Percentiles rank a stretch among this genome's conserved stretches.
Conservation (phyloP, 495 filamentous ascomycete genomes). For the Penicillium soppii region DNA sequence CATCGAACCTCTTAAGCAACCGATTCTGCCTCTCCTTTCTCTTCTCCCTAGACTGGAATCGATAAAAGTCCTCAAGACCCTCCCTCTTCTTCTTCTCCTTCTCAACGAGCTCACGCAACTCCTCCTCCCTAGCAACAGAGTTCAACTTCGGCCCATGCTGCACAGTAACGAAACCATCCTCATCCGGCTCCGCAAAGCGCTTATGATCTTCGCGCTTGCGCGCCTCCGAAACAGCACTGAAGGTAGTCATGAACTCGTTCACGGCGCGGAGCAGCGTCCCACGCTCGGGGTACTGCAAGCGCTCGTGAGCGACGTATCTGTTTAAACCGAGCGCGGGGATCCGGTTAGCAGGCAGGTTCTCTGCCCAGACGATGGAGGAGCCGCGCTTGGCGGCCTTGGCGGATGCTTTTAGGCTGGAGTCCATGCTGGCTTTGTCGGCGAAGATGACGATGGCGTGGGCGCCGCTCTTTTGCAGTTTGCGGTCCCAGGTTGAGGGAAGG, state of each 20-base stretch:
- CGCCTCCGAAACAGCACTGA: constrained; percentile 63
- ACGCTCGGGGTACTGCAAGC: constrained; percentile 66
- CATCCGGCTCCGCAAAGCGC: constrained; percentile 75
- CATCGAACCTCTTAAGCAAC: constrained; percentile 55
- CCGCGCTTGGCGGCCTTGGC: constrained; percentile 57
- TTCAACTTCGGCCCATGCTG: constrained; percentile 70
- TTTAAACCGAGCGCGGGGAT: constrained; percentile 56
- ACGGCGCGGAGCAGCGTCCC: constrained; percentile 63
- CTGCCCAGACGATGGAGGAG: constrained; percentile 57
- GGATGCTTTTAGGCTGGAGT: constrained; percentile 71
- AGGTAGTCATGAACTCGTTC: constrained; percentile 79
- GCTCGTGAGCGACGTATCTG: constrained; percentile 62
- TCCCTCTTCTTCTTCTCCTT: constrained; percentile 70
- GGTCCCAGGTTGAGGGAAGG: constrained; percentile 72
- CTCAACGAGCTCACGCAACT: constrained; percentile 68
- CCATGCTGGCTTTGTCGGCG: constrained; percentile 73
- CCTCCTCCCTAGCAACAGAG: constrained; percentile 69
- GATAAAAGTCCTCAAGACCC: constrained; percentile 79
- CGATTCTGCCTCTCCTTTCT: constrained; percentile 77
- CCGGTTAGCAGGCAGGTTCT: constrained; percentile 49
- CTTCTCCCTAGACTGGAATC: constrained; percentile 89
- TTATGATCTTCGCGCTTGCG: constrained; percentile 60
- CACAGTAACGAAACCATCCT: constrained; percentile 94
- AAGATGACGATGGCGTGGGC: constrained; percentile 77
- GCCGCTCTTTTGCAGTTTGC: constrained; percentile 69